Evolutionary conservation across 345 rosid species (phyloP), one percentile per base, ranked within the genome.

Genomic region (Psidium guajava): DNA sequence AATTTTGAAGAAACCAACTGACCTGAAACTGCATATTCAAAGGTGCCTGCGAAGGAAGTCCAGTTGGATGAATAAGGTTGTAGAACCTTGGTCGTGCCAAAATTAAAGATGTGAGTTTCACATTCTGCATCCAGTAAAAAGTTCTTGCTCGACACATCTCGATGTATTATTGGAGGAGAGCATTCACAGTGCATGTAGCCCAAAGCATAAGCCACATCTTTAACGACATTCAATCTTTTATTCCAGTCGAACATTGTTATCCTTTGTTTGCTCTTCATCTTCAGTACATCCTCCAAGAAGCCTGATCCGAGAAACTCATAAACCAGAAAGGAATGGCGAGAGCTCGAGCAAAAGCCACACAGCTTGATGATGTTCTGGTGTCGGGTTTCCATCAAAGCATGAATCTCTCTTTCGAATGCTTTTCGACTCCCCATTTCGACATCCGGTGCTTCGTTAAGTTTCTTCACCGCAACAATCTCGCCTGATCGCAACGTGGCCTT

Each of bases 181-280:
- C 86, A 75, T 52, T 85, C 86, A 74, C 40, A 73, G 69, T 85
- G 86, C 83, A 85, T 6, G 25, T 85, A 54, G 8, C 15, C 53
- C 25, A 85, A 42, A 1, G 86, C 86, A 53, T 55, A 12, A 13
- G 83, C 83, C 82, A 85, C 86, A 8, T 69, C 86, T 75, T 54
- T 74, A 4, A 51, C 42, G 0, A 54, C 83, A n/a, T 75, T 86
- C 54, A 80, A 8, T 54, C 91, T 86, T 57, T 81, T 84, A 5
- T 5, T 3, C 93, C 89, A 92, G 5, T 69, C 88, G 36, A 91
- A 54, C 22, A 80, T 82, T 61, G 8, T n/a, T 0, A 91, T 88
- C 27, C 28, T 81, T 8, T 86, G 85, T 1, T 90, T 54, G 12
- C 8, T 25, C 2, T 55, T 49, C 27, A 56, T 25, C 2, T 55